A percentile compares a stretch with the other conserved stretches of the same genome.
These are phyloP conservation scores for Dillenia suffruticosa DNA, from an alignment of 164 flowering plant genomes.

Conservation along the genomic window DNA sequence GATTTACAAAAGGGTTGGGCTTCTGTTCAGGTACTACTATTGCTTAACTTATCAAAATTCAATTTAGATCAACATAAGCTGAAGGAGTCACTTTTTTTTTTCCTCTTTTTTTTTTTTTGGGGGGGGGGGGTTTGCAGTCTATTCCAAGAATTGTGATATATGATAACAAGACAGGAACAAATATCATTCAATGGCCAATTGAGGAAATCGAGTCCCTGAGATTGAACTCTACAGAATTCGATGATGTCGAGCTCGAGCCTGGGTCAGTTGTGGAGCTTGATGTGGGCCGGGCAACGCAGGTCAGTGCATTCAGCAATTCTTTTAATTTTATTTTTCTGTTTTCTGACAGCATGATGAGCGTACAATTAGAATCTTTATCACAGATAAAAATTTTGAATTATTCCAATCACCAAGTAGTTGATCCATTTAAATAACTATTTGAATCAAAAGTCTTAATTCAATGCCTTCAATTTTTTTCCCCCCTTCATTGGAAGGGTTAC, in stretches of 20 bases:
- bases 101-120: background rate
- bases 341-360: too few species aligned
- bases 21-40: constrained; percentile 41
- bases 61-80: too few species aligned
- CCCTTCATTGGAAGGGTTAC: too few species aligned
- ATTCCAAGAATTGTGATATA: constrained; percentile 50
- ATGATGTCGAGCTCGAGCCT: constrained; percentile 27
- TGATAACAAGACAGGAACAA: constrained; percentile 46
- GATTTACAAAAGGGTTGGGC: constrained; percentile 52
- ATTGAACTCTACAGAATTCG: constrained; percentile 18
- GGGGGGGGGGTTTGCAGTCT: constrained; percentile 22
- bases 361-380: too few species aligned
- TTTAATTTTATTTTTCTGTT: background rate
- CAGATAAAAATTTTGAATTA: too few species aligned
- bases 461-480: too few species aligned
- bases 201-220: constrained; percentile 63
- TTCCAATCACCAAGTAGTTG: too few species aligned
- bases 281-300: constrained; percentile 45
- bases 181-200: constrained; percentile 67
- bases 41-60: too few species aligned
- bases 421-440: too few species aligned
- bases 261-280: constrained; percentile 45
- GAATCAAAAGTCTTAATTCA: too few species aligned
- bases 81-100: too few species aligned
- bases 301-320: constrained; percentile 4